Evolutionary conservation across 495 filamentous ascomycete species (phyloP).

Genomic region (Podospora anserina): DNA sequence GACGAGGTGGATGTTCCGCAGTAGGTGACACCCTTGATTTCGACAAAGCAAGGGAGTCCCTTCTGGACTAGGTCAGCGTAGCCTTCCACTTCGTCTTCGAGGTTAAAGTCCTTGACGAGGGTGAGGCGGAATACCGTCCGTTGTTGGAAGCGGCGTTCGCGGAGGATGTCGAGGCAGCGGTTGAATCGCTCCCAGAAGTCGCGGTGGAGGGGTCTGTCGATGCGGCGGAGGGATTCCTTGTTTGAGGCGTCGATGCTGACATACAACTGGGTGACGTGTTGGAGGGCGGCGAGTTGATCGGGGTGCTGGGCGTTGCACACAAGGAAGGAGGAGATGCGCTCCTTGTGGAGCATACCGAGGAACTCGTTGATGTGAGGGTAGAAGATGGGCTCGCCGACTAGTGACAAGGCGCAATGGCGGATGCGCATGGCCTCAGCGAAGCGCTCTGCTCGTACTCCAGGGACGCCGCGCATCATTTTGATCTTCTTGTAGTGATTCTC

Average conservation of each 20-base stretch:
- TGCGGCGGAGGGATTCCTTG: conserved; percentile 76
- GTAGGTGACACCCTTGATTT: conserved; percentile 95
- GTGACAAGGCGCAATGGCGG: conserved; percentile 81
- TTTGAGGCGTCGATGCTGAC: conserved; percentile 94
- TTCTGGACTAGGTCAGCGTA: conserved; percentile 85
- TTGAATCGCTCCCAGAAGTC: conserved; percentile 98
- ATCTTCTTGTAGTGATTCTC: conserved; percentile 94
- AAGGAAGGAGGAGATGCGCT: conserved; percentile 88
- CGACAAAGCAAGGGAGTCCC: conserved; percentile 83
- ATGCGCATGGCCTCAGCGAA: conserved; percentile 92
- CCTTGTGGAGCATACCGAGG: conserved; percentile 70
- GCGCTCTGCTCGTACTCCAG: conserved; percentile 84
- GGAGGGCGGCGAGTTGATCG: conserved; percentile 75
- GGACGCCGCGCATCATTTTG: conserved; percentile 91
- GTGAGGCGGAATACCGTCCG: conserved; percentile 94
- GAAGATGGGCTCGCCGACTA: conserved; percentile 96
- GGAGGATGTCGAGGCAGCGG: conserved; percentile 82
- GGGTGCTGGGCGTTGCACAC: conserved; percentile 99
- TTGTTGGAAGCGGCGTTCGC: conserved; percentile 73
- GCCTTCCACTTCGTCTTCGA: conserved; percentile 86
- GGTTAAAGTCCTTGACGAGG: conserved; percentile 91
- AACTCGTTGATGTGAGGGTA: conserved; percentile 97
- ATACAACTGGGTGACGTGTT: conserved; percentile 88
- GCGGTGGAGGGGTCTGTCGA: conserved; percentile 87
- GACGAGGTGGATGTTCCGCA: conserved; percentile 82